A percentile compares a stretch with the other conserved stretches of the same genome.
Evolutionary conservation across 2,329 filamentous ascomycete species (phyloP).

Genomic region (Botrytis pseudocinerea): DNA sequence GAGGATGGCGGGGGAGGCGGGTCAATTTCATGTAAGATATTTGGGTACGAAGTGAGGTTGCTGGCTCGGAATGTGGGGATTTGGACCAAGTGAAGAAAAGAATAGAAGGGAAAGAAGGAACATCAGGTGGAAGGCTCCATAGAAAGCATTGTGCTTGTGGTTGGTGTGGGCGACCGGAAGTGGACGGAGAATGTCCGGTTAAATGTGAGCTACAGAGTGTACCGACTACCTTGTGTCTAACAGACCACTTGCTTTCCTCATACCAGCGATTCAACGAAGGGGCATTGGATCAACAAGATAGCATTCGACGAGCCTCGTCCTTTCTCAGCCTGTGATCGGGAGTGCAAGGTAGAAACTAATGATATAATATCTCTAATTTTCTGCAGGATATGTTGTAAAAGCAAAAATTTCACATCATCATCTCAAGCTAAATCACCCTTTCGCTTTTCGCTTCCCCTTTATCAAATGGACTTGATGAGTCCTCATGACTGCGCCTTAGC

Average conservation of each 20-base stretch:
- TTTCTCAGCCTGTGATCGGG: neutral
- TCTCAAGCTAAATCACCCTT: neutral
- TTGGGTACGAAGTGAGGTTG: neutral
- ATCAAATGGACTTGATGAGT: neutral
- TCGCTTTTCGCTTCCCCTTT: neutral
- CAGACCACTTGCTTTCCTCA: neutral
- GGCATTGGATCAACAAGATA: neutral
- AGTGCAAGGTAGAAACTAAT: neutral
- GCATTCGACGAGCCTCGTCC: neutral
- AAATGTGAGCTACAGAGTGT: neutral
- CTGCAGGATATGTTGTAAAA: neutral
- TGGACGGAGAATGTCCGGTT: constrained; percentile 9
- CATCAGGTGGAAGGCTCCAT: neutral
- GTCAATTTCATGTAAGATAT: neutral
- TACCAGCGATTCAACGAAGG: neutral
- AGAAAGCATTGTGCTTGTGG: neutral
- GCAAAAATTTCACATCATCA: neutral
- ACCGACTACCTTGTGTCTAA: too few relatives aligned
- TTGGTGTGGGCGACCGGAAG: neutral
- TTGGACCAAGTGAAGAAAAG: neutral
- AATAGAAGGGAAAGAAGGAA: neutral
- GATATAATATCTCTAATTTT: neutral
- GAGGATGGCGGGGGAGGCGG: neutral
- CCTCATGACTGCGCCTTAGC: constrained; percentile 22
- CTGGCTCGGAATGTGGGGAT: neutral